Conservation (phyloP, 441 rosid species). For the Bruguiera hainesii region DNA sequence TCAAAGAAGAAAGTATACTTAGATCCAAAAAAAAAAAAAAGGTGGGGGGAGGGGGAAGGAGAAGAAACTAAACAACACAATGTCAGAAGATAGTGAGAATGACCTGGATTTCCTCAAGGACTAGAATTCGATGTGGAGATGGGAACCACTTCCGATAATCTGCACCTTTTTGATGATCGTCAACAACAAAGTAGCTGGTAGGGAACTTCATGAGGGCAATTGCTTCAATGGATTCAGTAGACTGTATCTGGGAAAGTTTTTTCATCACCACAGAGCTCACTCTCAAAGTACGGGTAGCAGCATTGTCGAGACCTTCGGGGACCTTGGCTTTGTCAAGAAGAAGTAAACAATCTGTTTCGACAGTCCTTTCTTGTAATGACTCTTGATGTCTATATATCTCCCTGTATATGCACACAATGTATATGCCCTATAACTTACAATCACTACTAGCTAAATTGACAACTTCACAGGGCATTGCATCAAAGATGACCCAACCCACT, state of each 20-base stretch:
- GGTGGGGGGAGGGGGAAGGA: too few species aligned
- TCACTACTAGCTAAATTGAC: too few species aligned
- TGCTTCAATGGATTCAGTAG: conserved; percentile 73
- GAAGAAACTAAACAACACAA: neutral
- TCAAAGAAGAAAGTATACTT: neutral
- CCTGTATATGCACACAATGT: conserved; percentile 31
- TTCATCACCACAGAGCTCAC: conserved; percentile 69
- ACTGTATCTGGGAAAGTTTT: conserved; percentile 76
- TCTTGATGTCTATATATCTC: conserved; percentile 57
- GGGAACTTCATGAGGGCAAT: conserved; percentile 33
- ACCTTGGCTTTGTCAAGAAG: conserved; percentile 55
- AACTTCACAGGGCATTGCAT: too few species aligned
- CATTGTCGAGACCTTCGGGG: conserved; percentile 45
- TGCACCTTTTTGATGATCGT: too few species aligned
- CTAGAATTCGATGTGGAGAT: too few species aligned
- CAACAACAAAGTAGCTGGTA: too few species aligned
- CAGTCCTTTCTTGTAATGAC: conserved; percentile 33
- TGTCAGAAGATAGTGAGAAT: too few species aligned
- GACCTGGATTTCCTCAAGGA: too few species aligned
- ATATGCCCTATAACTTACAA: too few species aligned
- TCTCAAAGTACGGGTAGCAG: conserved; percentile 37
- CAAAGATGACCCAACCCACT: too few species aligned
- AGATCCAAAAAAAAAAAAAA: too few species aligned
- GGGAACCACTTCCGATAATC: too few species aligned
- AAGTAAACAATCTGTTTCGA: conserved; percentile 56